These are phyloP conservation scores for Lentithecium fluviatile DNA, from an alignment of 495 filamentous ascomycete genomes.

Conservation along the genomic window DNA sequence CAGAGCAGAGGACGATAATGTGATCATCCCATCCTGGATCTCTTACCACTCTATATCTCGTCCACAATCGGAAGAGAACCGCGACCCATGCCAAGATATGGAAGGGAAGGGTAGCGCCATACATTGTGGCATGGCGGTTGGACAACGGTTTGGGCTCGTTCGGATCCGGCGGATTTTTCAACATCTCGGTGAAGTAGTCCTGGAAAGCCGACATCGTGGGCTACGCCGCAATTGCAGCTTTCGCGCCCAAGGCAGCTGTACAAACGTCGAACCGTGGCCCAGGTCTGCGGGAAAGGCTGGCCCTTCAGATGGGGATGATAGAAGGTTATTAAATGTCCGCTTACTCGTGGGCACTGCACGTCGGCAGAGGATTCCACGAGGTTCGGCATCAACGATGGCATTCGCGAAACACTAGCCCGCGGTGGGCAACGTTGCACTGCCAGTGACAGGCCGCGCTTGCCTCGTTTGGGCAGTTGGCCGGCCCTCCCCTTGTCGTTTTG, in stretches of 20 bases:
- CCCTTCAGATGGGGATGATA: too few species aligned
- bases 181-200: conserved; percentile 5
- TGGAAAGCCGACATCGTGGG: neutral
- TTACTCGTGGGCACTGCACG: too few species aligned
- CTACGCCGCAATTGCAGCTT: neutral
- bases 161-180: conserved; percentile 14
- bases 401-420: too few species aligned
- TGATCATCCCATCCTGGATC: conserved; percentile 25
- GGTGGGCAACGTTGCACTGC: too few species aligned
- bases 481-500: too few species aligned
- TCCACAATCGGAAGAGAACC: conserved; percentile 8
- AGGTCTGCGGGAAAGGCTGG: too few species aligned
- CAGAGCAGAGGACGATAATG: conserved; percentile 5
- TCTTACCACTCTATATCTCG: conserved; percentile 10
- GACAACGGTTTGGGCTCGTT: conserved; percentile 6
- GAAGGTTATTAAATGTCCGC: too few species aligned
- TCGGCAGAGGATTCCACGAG: too few species aligned
- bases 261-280: too few species aligned
- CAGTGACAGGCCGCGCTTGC: too few species aligned
- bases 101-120: conserved; percentile 8
- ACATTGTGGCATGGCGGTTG: conserved; percentile 5
- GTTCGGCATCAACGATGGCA: too few species aligned
- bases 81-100: conserved; percentile 7
- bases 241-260: neutral
- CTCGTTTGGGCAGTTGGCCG: too few species aligned